A percentile compares a stretch with the other conserved stretches of the same genome.
These are phyloP conservation scores for Prunus mume DNA, from an alignment of 306 rosid species.

Conservation along the genomic window DNA sequence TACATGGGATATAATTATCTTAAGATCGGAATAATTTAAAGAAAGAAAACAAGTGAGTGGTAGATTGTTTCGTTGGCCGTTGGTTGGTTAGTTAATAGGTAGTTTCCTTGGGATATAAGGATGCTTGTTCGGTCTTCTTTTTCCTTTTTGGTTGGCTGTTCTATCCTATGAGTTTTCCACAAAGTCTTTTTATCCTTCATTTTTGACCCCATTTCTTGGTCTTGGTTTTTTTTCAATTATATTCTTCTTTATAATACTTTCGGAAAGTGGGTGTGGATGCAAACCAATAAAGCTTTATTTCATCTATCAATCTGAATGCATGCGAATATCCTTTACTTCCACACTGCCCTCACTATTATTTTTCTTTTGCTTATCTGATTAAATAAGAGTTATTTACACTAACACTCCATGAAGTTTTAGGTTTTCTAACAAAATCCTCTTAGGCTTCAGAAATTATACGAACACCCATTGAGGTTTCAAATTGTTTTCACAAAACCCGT, in stretches of 20 bases:
- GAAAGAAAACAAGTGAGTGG: neutral
- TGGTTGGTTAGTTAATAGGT: conserved; percentile 57
- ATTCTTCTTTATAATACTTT: conserved; percentile 34
- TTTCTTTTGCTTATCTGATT: neutral
- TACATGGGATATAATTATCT: neutral
- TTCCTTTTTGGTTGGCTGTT: conserved; percentile 48
- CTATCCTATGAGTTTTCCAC: conserved; percentile 17
- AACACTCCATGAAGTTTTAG: too few relatives aligned
- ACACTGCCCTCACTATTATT: neutral
- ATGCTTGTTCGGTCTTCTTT: conserved; percentile 21
- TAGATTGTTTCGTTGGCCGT: conserved; percentile 11
- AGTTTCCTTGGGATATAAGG: conserved; percentile 63
- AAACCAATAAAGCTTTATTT: conserved; percentile 12
- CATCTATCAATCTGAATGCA: neutral
- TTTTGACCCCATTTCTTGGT: conserved; percentile 38
- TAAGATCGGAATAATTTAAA: neutral
- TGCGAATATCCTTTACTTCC: conserved; percentile 57
- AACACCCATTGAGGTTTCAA: too few relatives aligned
- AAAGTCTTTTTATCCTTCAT: conserved; percentile 33
- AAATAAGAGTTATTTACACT: too few relatives aligned
- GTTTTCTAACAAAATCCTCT: rapidly evolving
- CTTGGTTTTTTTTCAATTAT: neutral
- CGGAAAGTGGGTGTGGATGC: conserved; percentile 28
- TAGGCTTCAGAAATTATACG: too few relatives aligned
- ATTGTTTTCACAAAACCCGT: too few relatives aligned